Conservation (phyloP, 768 basidiomycete genomes). For the Gymnopilus junonius region DNA sequence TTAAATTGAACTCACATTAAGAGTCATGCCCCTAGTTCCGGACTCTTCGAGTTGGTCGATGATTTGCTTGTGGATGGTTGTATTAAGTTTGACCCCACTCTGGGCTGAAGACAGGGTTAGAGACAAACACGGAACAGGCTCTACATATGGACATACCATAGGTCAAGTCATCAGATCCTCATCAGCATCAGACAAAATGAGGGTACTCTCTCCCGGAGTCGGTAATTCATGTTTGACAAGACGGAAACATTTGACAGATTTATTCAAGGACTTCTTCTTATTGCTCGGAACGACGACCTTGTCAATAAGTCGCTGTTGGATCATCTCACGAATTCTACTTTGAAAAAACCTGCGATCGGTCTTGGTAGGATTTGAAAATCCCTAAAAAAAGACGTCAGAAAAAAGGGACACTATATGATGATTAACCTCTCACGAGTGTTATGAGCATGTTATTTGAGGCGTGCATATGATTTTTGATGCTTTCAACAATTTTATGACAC, state of each 20-base stretch:
- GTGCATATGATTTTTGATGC: constrained; percentile 74
- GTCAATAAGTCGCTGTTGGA: constrained; percentile 76
- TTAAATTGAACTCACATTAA: constrained; percentile 54
- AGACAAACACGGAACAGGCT: not conserved
- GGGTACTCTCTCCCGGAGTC: constrained; percentile 42
- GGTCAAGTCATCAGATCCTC: constrained; percentile 45
- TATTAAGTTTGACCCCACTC: constrained; percentile 55
- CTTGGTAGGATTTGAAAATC: constrained; percentile 74
- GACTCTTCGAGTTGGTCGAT: constrained; percentile 73
- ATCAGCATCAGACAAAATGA: constrained; percentile 44
- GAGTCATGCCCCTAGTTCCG: constrained; percentile 70
- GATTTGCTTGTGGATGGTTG: constrained; percentile 81
- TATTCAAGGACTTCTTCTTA: constrained; percentile 47
- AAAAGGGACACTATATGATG: not conserved
- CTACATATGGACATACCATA: constrained; percentile 24
- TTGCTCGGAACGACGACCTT: constrained; percentile 70
- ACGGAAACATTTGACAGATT: constrained; percentile 69
- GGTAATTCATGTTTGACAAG: constrained; percentile 44
- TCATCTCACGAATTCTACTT: constrained; percentile 71
- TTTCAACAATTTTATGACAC: constrained; percentile 75
- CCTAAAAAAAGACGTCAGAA: constrained; percentile 45
- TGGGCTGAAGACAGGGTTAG: constrained; percentile 19
- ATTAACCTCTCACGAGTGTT: constrained; percentile 59
- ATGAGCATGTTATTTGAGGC: constrained; percentile 77
- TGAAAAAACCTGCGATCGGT: constrained; percentile 85